These are phyloP conservation scores for Eucalyptus brandiana DNA, from an alignment of 345 rosid genomes.

Conservation along the genomic window DNA sequence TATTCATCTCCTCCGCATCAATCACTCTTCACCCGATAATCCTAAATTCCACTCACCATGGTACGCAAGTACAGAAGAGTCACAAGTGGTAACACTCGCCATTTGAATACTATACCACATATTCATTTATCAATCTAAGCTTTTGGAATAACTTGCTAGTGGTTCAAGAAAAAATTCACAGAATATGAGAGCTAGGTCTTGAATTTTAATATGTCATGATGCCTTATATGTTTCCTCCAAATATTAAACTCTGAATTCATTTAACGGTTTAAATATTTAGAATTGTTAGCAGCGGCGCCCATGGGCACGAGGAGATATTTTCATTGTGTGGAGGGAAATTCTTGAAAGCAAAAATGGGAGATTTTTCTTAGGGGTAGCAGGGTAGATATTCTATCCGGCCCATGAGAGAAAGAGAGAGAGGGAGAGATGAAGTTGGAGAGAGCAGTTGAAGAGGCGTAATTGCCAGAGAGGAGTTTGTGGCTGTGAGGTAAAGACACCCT, in stretches of 20 bases:
- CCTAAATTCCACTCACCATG: too few relatives aligned
- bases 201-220: neutral
- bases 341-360: neutral
- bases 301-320: neutral
- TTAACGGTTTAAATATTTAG: neutral
- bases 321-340: neutral
- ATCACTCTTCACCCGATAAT: too few relatives aligned
- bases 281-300: neutral
- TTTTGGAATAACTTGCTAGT: neutral
- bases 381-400: neutral
- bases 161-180: neutral
- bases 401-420: neutral
- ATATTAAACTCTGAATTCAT: neutral
- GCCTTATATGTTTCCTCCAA: neutral
- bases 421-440: neutral
- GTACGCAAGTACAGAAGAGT: too few relatives aligned
- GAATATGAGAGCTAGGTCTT: neutral
- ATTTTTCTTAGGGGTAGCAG: neutral
- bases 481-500: neutral
- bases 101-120: neutral
- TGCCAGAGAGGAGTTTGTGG: neutral
- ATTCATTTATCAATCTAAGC: neutral
- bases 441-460: neutral
- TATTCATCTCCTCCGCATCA: fast-evolving
- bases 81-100: too few relatives aligned